Conservation (phyloP, 805 yeast genomes). For the Metschnikowia matae region DNA sequence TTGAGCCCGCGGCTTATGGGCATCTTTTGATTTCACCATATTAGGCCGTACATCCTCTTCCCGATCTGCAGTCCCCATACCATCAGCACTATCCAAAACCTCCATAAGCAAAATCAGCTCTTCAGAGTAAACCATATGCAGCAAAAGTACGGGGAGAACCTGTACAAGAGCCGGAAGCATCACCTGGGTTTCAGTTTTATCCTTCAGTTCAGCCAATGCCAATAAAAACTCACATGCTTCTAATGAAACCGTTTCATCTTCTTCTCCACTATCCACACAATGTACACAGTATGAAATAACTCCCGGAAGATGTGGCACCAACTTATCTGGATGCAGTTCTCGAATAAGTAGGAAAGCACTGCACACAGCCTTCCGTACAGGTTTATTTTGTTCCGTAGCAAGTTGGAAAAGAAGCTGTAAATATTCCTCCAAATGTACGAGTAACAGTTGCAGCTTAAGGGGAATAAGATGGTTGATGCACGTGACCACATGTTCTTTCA, state of each 20-base stretch:
- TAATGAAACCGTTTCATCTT: conserved; percentile 72
- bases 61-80: conserved; percentile 71
- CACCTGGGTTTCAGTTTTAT: conserved; percentile 21
- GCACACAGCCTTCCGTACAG: conserved; percentile 72
- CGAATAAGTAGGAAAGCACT: conserved; percentile 66
- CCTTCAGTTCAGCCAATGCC: conserved; percentile 48
- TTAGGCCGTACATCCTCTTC: conserved; percentile 87
- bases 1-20: conserved; percentile 30
- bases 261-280: conserved; percentile 47
- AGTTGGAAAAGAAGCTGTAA: conserved; percentile 61
- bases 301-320: conserved; percentile 79
- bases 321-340: conserved; percentile 75
- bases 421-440: conserved; percentile 61
- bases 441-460: conserved; percentile 60
- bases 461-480: conserved; percentile 77
- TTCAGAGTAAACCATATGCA: conserved; percentile 84
- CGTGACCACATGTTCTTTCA: conserved; percentile 59
- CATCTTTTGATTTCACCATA: conserved; percentile 59
- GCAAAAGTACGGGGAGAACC: conserved; percentile 73
- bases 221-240: conserved; percentile 93
- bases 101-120: conserved; percentile 67
- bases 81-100: conserved; percentile 66
- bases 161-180: conserved; percentile 54
- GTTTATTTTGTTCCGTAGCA: conserved; percentile 57
- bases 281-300: conserved; percentile 81